Base-by-base conservation (phyloP, 345 rosid genomes). In the Citrus cavaleriei region DNA sequence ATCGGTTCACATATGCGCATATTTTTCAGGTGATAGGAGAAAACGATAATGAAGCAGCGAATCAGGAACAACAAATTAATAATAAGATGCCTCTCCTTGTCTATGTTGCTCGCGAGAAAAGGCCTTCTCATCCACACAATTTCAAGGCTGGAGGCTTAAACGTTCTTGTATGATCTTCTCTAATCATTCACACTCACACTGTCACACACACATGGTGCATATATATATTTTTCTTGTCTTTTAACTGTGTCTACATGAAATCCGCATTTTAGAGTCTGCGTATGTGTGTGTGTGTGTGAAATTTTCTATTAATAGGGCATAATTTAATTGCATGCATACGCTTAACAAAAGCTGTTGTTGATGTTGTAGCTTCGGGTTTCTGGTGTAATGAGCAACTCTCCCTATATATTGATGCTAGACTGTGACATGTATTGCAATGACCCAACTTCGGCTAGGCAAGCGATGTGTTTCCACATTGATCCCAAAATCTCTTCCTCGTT, bases 81-180 rank as follows among this genome's bases (percentile, higher is more conserved):
- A n/a, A 9, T 5, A 68, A 80, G 51, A 77, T 85, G 81, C 89
- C 90, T 25, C 81, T 60, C 4, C 85, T 86, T 32, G 84, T 85
- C 2, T 90, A 88, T 10, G 88, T 90, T 61, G 72, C 90, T 40
- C 82, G 91, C 2, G 91, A 88, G 81, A 86, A 86, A 65, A 78
- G 85, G 24, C 83, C 87, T 76, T 76, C 77, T n/a, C 73, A 60
- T 66, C 80, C 70, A 0, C 90, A 88, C 49, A 74, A 86, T 77
- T 90, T 90, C 81, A 90, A 88, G 73, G 91, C 89, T 7, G 90
- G 91, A 76, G 93, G 89, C 16, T 83, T 90, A 6, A 88, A 90
- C 54, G 88, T 81, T 32, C 90, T 88, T 58, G 90, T 90, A 85
- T 5, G 73, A 49, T 18, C 38, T 60, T 77, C 13, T 4, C 13